Conservation (phyloP, 1,284 basidiomycete genomes). For the Pascua sp. region DNA sequence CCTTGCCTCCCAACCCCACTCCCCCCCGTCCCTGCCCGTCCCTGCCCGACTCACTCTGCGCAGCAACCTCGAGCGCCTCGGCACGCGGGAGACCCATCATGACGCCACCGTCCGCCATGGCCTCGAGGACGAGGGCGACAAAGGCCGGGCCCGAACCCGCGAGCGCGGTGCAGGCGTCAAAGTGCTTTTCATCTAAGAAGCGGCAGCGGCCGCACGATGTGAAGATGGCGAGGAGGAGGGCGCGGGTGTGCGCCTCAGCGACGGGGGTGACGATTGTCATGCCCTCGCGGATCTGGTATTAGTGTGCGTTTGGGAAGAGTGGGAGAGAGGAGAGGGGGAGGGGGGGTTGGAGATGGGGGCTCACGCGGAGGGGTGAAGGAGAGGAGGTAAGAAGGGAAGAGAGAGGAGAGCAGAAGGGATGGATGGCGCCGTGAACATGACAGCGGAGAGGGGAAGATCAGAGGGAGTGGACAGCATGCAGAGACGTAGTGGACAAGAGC, state of each 20-base stretch:
- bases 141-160: slow-evolving; percentile 97
- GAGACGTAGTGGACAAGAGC: too few relatives aligned
- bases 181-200: slow-evolving; percentile 94
- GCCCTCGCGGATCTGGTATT: slow-evolving; percentile 81
- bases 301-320: background rate
- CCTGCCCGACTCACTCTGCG: slow-evolving; percentile 87
- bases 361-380: too few relatives aligned
- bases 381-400: too few relatives aligned
- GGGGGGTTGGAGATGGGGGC: background rate
- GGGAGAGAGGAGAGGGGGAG: background rate
- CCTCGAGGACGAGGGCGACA: slow-evolving; percentile 93
- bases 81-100: slow-evolving; percentile 98
- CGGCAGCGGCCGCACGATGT: slow-evolving; percentile 89
- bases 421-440: too few relatives aligned
- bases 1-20: too few relatives aligned
- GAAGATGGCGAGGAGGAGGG: slow-evolving; percentile 88
- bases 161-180: slow-evolving; percentile 95
- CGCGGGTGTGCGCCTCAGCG: slow-evolving; percentile 54
- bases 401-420: too few relatives aligned
- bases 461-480: too few relatives aligned
- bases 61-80: slow-evolving; percentile 90
- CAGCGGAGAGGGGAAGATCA: too few relatives aligned
- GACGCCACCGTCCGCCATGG: slow-evolving; percentile 98
- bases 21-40: too few relatives aligned
- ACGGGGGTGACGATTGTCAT: slow-evolving; percentile 81